phyloP scores from a whole-genome alignment of 208 protist species.

The Trypanosoma mega region DNA sequence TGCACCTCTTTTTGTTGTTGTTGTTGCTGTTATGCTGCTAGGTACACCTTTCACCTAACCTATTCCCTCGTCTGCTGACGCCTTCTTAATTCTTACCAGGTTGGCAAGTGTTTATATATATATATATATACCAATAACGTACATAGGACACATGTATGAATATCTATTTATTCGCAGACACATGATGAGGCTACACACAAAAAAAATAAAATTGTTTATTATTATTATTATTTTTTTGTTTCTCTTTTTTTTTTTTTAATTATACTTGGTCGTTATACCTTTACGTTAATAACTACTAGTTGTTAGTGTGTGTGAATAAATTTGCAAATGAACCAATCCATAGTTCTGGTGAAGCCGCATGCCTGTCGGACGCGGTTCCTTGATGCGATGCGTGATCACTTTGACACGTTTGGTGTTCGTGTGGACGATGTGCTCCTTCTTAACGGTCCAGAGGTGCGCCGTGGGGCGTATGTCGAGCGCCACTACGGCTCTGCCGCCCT shows the following conservation, averaged over 20 bases:
- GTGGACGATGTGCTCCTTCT: conserved; percentile 51
- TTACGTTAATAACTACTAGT: too few species aligned
- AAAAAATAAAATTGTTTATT: too few species aligned
- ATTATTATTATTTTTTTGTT: conserved; percentile 7
- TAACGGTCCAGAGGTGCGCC: conserved; percentile 31
- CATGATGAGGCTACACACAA: too few species aligned
- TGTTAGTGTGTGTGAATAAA: background rate
- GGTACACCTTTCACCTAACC: too few species aligned
- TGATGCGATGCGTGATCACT: conserved; percentile 27
- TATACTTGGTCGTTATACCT: background rate
- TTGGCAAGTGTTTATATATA: too few species aligned
- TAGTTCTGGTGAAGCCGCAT: conserved; percentile 64
- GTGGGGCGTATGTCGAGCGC: conserved; percentile 47
- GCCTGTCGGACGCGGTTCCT: conserved; percentile 44
- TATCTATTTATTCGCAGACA: too few species aligned
- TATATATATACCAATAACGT: background rate
- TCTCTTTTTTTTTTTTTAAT: background rate
- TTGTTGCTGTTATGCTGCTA: too few species aligned
- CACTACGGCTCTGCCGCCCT: conserved; percentile 55
- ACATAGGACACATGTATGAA: too few species aligned
- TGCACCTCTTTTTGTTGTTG: too few species aligned
- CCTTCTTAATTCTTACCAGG: too few species aligned
- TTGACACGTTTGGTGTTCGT: conserved; percentile 32
- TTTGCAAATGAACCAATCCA: conserved; percentile 41
- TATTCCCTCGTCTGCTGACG: too few species aligned